Percentiles rank a stretch among this genome's conserved stretches.
These are phyloP conservation scores for Eucalyptus coolabah DNA, from an alignment of 345 rosid species.

Conservation along the genomic window DNA sequence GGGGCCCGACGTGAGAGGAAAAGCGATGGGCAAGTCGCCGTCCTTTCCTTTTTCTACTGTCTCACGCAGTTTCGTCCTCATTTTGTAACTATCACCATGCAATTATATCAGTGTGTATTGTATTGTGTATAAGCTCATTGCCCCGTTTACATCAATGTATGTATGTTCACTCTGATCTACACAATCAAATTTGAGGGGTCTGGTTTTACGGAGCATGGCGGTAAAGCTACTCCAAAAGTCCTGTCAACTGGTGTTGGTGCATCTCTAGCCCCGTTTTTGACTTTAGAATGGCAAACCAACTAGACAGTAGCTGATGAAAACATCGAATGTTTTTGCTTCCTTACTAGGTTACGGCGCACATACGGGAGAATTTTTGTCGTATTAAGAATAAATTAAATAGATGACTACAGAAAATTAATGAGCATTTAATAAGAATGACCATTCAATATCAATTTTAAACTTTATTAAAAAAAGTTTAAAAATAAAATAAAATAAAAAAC, in stretches of 20 bases:
- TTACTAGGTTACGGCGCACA: too few relatives aligned
- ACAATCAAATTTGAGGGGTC: neutral
- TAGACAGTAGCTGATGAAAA: too few relatives aligned
- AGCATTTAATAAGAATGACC: too few relatives aligned
- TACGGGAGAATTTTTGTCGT: too few relatives aligned
- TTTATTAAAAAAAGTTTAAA: too few relatives aligned
- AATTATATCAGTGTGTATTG: neutral
- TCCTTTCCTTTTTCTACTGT: neutral
- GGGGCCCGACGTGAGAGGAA: neutral
- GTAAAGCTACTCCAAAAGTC: neutral
- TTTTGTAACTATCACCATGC: neutral
- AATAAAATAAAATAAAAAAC: too few relatives aligned
- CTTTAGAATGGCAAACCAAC: neutral
- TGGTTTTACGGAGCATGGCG: neutral
- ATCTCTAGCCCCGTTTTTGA: neutral
- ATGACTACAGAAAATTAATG: too few relatives aligned
- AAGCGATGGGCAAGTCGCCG: neutral
- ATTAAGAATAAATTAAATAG: too few relatives aligned
- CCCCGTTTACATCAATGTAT: neutral
- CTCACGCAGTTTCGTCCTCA: neutral
- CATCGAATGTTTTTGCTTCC: too few relatives aligned
- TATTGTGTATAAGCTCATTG: neutral
- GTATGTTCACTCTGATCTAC: neutral
- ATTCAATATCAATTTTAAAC: too few relatives aligned
- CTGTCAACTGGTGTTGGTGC: neutral